Percentiles rank a stretch among this genome's conserved stretches.
Conservation (phyloP, 192 early-diverging fungal species). For the Phycomyces blakesleeanus region DNA sequence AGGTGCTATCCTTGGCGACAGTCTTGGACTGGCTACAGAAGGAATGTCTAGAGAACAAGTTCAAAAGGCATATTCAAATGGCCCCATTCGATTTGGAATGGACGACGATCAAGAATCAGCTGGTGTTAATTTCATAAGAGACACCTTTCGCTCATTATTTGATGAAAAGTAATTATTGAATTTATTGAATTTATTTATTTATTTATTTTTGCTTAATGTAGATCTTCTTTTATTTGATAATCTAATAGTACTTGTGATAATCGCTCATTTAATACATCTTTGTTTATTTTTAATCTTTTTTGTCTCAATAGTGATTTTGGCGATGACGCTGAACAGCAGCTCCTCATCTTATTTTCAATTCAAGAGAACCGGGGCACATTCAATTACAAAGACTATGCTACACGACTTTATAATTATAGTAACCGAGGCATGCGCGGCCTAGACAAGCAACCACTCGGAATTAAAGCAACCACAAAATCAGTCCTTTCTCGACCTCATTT, state of each 20-base stretch:
- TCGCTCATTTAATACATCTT: conserved; percentile 1
- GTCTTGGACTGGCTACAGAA: conserved; percentile 62
- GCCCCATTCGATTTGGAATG: conserved; percentile 56
- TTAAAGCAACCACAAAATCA: conserved; percentile 47
- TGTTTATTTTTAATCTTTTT: neutral
- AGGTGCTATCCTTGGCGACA: conserved; percentile 61
- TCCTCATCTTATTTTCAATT: conserved; percentile 53
- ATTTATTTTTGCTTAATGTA: conserved; percentile 2
- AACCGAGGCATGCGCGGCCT: conserved; percentile 48
- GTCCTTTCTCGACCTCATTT: conserved; percentile 46
- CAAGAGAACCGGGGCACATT: conserved; percentile 45
- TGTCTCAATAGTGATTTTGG: conserved; percentile 36
- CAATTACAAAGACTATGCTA: conserved; percentile 46
- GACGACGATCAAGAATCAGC: conserved; percentile 31
- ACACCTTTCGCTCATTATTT: conserved; percentile 23
- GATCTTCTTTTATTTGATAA: conserved; percentile 7
- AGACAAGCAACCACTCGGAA: conserved; percentile 53
- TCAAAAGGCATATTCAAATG: conserved; percentile 44
- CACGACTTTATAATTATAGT: conserved; percentile 47
- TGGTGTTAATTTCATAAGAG: conserved; percentile 25
- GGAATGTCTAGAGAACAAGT: conserved; percentile 48
- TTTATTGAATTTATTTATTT: neutral
- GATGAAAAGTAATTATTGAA: conserved; percentile 33
- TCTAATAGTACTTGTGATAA: too few species aligned
- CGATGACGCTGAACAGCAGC: conserved; percentile 57